Evolutionary conservation across 345 rosid genomes (phyloP).

Genomic region (Eucalyptus erythrocorys): DNA sequence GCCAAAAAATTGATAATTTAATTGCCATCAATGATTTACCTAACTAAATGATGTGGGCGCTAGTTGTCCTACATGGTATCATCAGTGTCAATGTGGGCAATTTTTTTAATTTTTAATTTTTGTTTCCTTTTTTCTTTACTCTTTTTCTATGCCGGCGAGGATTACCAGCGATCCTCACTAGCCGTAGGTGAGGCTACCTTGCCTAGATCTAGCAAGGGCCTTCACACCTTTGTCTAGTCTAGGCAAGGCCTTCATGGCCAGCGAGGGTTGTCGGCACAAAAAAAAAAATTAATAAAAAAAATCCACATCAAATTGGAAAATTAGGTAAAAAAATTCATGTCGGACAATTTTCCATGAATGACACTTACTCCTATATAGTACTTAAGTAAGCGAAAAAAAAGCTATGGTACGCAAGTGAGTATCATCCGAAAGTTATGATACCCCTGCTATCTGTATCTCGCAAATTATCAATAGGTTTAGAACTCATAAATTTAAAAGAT

Average conservation of each 20-base stretch:
- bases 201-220: too few species aligned
- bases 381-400: rapidly evolving
- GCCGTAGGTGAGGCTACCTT: rapidly evolving
- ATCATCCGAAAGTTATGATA: background rate
- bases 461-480: background rate
- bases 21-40: too few species aligned
- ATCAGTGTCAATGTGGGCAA: too few species aligned
- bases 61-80: too few species aligned
- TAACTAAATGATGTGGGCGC: too few species aligned
- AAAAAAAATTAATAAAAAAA: too few species aligned
- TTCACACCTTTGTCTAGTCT: rapidly evolving
- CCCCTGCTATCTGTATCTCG: rapidly evolving
- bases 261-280: rapidly evolving
- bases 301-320: rapidly evolving
- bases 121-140: too few species aligned
- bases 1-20: rapidly evolving
- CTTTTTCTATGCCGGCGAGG: rapidly evolving
- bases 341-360: background rate
- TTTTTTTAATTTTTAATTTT: too few species aligned
- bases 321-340: too few species aligned
- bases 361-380: background rate
- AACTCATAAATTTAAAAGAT: too few species aligned
- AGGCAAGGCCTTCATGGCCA: rapidly evolving
- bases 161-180: rapidly evolving
- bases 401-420: rapidly evolving